Conservation (phyloP, 1,284 basidiomycete genomes). For the Retiboletus flavoniger region DNA sequence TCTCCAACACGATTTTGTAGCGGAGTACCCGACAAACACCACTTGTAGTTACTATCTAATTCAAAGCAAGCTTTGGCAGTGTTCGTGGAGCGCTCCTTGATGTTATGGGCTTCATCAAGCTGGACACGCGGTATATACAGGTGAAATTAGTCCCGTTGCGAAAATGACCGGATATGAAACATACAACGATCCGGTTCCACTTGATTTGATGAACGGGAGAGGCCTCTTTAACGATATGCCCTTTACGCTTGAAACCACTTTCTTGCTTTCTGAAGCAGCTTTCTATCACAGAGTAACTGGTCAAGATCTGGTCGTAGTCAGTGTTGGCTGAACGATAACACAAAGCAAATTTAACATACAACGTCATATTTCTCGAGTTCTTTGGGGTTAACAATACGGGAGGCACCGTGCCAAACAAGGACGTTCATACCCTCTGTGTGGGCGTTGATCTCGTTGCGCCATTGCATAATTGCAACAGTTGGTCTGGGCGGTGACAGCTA, state of each 20-base stretch:
- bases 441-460: constrained; percentile 90
- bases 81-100: constrained; percentile 93
- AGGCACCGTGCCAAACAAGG: constrained; percentile 88
- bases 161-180: constrained; percentile 19
- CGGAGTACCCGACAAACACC: constrained; percentile 99
- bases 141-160: background rate
- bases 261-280: constrained; percentile 93
- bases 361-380: constrained; percentile 87
- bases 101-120: constrained; percentile 99
- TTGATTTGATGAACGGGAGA: constrained; percentile 83
- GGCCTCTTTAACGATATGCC: constrained; percentile 83
- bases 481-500: constrained; percentile 48
- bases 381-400: constrained; percentile 59
- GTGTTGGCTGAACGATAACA: background rate
- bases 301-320: constrained; percentile 49
- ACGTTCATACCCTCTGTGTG: constrained; percentile 81
- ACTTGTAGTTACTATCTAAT: constrained; percentile 77
- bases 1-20: constrained; percentile 97
- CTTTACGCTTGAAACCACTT: constrained; percentile 86
- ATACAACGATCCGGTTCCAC: constrained; percentile 80
- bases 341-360: constrained; percentile 45
- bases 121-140: constrained; percentile 29
- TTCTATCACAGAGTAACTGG: constrained; percentile 86
- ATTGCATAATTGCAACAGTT: constrained; percentile 98
- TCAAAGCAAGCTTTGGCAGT: constrained; percentile 97